Base-by-base conservation (phyloP, 768 basidiomycete species). In the Dioszegia aurantiaca region DNA sequence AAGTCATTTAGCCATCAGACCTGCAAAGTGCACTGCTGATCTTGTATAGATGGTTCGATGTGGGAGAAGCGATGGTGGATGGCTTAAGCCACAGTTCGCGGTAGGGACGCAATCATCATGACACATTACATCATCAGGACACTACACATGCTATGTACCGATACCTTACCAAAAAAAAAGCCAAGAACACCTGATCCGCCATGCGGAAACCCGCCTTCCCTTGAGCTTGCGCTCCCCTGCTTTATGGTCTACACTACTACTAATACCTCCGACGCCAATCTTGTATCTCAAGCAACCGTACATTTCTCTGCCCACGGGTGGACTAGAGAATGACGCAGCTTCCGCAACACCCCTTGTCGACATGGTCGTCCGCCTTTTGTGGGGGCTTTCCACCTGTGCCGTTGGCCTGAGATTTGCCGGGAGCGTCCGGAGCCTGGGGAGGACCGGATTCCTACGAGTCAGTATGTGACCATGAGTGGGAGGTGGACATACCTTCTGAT, bases 401-500 rank as follows among this genome's bases (percentile, higher is more conserved):
- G 24, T 61, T 68, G 11, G 69, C 61, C n/a, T 54, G 53, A 21
- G 69, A 57, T 56, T 60, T 65, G 11, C 60, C 58, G 9, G 65
- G 53, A 3, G 67, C 46, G 10, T 58, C 56, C 23, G 42, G 51
- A 8, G 55, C 58, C 45, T 67, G 68, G 30, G 68, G 68, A 12
- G 71, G 73, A 21, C 72, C 69, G 17, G 72, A 74, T 56, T 77
- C 75, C 73, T 76, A 40, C 11, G 3, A 1, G 26, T 30, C 36
- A 40, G 31, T 49, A 37, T 33, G 17, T 6, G 10, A 16, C 17
- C 30, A 37, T 0, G 23, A 37, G 16, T 28, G 31, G 55, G 19
- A 19, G 3, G 36, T 36, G 27, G 37, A 59, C 66, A 54, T 61
- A 89, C 91, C 82, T 89, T 90, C 81, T 93, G 95, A 76, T 90